Evolutionary conservation across 2,329 filamentous ascomycete genomes (phyloP).

Genomic region (Fusarium transvaalense): DNA sequence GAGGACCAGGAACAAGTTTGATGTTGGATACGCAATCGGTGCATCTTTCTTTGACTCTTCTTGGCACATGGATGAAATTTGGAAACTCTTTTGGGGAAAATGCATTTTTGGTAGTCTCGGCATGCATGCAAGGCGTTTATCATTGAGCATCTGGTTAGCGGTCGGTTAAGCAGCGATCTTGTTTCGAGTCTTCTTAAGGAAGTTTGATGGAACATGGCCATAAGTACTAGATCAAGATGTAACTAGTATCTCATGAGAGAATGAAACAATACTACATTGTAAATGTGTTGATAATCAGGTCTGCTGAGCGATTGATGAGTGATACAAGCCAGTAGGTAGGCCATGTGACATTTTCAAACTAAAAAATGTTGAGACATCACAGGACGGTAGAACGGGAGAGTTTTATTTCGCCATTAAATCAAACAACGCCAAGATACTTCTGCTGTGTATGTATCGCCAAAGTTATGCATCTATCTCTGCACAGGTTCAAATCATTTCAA

Average conservation of each 20-base stretch:
- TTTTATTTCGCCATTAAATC: neutral
- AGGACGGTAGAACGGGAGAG: neutral
- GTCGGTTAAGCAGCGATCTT: conserved; percentile 6
- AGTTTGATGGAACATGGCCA: conserved; percentile 17
- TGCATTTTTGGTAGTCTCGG: conserved; percentile 21
- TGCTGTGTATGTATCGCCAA: too few relatives aligned
- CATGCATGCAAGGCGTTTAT: conserved; percentile 46
- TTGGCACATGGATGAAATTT: conserved; percentile 4
- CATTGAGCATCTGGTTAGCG: conserved; percentile 25
- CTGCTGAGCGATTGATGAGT: neutral
- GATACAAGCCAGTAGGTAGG: neutral
- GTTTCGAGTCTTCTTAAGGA: conserved; percentile 9
- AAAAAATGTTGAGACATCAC: neutral
- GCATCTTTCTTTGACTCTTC: neutral
- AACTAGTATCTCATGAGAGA: conserved; percentile 26
- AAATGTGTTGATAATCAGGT: neutral
- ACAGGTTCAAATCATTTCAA: neutral
- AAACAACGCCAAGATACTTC: neutral
- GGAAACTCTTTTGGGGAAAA: neutral
- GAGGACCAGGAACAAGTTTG: conserved; percentile 63
- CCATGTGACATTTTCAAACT: neutral
- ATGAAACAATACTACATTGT: conserved; percentile 27
- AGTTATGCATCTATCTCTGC: neutral
- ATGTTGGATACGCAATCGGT: neutral
- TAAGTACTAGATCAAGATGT: neutral